Conservation (phyloP, 352 stramenopile species). For the Pythium folliculosum region DNA sequence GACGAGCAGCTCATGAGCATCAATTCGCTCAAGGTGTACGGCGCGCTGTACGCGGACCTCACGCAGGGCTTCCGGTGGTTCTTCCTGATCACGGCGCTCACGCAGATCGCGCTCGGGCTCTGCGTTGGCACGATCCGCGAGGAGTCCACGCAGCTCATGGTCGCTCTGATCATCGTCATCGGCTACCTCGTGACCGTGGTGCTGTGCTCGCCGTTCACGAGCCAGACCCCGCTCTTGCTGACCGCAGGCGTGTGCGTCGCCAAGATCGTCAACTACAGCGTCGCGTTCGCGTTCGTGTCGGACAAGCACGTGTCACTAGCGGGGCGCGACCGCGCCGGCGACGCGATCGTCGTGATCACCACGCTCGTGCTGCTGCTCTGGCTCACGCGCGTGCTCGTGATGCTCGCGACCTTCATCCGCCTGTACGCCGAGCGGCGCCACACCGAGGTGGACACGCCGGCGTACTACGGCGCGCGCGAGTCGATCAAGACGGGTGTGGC, state of each 20-base stretch:
- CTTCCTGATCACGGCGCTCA: constrained; percentile 33
- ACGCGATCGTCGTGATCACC: constrained; percentile 36
- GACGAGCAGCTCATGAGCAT: constrained; percentile 33
- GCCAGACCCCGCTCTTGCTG: constrained; percentile 15
- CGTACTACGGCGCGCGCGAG: constrained; percentile 12
- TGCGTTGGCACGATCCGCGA: constrained; percentile 37
- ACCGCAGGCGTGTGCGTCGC: constrained; percentile 17
- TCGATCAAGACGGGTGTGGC: constrained; percentile 20
- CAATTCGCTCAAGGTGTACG: constrained; percentile 33
- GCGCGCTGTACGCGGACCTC: constrained; percentile 41
- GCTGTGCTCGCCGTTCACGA: constrained; percentile 38
- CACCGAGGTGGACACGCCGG: neutral
- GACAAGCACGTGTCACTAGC: constrained; percentile 21
- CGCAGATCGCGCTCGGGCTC: constrained; percentile 37
- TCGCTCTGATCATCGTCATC: constrained; percentile 36
- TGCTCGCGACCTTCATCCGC: constrained; percentile 32
- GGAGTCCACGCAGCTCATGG: constrained; percentile 32
- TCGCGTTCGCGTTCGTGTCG: constrained; percentile 42
- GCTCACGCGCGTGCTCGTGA: constrained; percentile 32
- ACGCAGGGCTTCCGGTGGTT: constrained; percentile 41
- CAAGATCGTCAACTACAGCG: constrained; percentile 36
- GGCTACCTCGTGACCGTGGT: constrained; percentile 36
- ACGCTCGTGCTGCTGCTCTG: constrained; percentile 35
- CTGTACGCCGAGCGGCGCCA: constrained; percentile 18
- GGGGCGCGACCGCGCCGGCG: constrained; percentile 22